phyloP scores from a whole-genome alignment of 345 rosid genomes.

The Eucalyptus brandiana region DNA sequence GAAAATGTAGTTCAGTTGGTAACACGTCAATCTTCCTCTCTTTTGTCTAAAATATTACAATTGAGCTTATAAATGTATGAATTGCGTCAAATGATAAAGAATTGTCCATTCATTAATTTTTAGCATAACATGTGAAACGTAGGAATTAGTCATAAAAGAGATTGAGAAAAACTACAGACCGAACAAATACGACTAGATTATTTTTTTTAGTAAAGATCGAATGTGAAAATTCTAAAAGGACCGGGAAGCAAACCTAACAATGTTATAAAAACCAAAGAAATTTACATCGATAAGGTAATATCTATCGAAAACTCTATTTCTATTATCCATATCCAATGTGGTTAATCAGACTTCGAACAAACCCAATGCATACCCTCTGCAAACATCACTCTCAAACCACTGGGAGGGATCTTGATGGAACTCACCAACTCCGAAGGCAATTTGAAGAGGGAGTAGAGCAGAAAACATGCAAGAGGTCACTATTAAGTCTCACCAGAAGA shows the following conservation, averaged over 20 bases:
- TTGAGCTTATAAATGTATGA: not conserved
- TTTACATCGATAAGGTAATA: not conserved
- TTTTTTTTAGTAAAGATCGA: not conserved
- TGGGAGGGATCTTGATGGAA: not conserved
- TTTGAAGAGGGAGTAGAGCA: not conserved
- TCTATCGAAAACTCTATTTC: not conserved
- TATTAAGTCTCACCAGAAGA: not conserved
- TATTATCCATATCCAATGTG: not conserved
- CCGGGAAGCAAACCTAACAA: not conserved
- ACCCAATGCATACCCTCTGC: not conserved
- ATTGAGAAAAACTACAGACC: not conserved
- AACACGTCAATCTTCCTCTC: not conserved
- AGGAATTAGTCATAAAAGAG: not conserved
- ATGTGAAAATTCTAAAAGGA: not conserved
- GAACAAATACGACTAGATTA: fast-evolving
- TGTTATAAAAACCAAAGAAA: not conserved
- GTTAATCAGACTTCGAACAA: not conserved
- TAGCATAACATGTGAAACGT: not conserved
- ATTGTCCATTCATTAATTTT: not conserved
- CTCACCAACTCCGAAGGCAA: not conserved
- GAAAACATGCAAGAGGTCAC: not conserved
- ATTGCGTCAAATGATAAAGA: not conserved
- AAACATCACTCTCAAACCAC: not conserved
- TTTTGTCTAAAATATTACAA: not conserved
- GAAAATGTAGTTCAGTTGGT: not conserved